Base-by-base conservation (phyloP, 1,139 yeast genomes). In the Lodderomyces orthopsilosis region DNA sequence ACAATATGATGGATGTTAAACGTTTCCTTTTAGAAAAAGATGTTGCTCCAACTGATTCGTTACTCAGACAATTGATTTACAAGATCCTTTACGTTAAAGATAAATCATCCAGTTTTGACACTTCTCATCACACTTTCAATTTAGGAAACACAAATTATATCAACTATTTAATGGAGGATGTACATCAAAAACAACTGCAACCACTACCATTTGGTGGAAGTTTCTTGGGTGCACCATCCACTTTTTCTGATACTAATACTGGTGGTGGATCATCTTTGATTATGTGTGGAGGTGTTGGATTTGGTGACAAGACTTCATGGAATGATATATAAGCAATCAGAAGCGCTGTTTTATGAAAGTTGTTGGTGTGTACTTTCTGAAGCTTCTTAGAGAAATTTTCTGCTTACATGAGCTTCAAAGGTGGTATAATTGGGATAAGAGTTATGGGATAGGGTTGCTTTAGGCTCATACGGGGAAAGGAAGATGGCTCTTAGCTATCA, bases 231-330 rank as follows among this genome's bases (percentile, higher is more conserved):
- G 18, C 37, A 10, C 37, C 51, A 4, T 27, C 42, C 1, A 34
- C 52, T 2, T 49, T 49, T 37, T 49, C 52, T 4, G 55, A 51
- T 34, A 50, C 46, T 1, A 43, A 53, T 8, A 46, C 49, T 22
- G 42, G 44, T 19, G 37, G 41, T 14, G 48, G 48, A 2, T 55
- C 59, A n/a, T 63, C 68, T 7, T 53, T 64, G 28, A 57, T 65
- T 1, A 50, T 65, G 50, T 65, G 69, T 46, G 69, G 69, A 1
- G 65, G 63, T 10, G 55, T 52, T 6, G 57, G 58, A 2, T 51
- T 52, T 40, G 66, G 63, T 1, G 57, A 57, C 23, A 40, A 55
- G 43, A 59, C 64, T 38, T 57, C 60, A 39, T 63, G 73, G 70
- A 62, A 54, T 45, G 63, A 59, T 44, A 40, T 58, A 41, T 57